These are phyloP conservation scores for Yueomyces sinensis DNA, from an alignment of 805 yeast genomes.

Conservation along the genomic window DNA sequence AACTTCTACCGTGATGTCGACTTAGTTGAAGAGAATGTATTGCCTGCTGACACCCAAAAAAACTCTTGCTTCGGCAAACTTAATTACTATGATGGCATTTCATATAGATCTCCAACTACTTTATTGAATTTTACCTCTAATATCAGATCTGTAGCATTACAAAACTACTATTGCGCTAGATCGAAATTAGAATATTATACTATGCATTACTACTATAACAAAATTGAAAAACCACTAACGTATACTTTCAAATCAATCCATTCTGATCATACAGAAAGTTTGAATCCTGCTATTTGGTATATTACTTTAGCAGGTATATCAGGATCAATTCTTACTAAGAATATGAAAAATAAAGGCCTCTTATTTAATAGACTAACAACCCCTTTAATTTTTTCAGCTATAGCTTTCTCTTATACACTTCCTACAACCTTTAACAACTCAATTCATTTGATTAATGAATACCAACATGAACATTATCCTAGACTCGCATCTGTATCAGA, in stretches of 20 bases:
- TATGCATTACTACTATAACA: conserved; percentile 27
- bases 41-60: conserved; percentile 8
- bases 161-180: neutral
- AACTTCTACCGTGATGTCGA: conserved; percentile 17
- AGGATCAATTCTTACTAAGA: conserved; percentile 48
- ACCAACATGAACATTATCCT: conserved; percentile 30
- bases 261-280: conserved; percentile 37
- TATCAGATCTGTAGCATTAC: conserved; percentile 6
- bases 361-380: conserved; percentile 32
- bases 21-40: conserved; percentile 13
- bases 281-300: conserved; percentile 45
- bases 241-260: conserved; percentile 40
- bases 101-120: conserved; percentile 16
- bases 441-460: conserved; percentile 30
- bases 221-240: conserved; percentile 38
- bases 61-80: conserved; percentile 11
- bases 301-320: conserved; percentile 42
- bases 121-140: conserved; percentile 6
- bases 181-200: conserved; percentile 8
- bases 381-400: conserved; percentile 39
- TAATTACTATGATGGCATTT: conserved; percentile 16
- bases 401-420: conserved; percentile 40
- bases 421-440: conserved; percentile 47
- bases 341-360: no score
- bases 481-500: no score